Evolutionary conservation across 2,329 filamentous ascomycete genomes (phyloP).

Genomic region (Paradendryphiella salina): DNA sequence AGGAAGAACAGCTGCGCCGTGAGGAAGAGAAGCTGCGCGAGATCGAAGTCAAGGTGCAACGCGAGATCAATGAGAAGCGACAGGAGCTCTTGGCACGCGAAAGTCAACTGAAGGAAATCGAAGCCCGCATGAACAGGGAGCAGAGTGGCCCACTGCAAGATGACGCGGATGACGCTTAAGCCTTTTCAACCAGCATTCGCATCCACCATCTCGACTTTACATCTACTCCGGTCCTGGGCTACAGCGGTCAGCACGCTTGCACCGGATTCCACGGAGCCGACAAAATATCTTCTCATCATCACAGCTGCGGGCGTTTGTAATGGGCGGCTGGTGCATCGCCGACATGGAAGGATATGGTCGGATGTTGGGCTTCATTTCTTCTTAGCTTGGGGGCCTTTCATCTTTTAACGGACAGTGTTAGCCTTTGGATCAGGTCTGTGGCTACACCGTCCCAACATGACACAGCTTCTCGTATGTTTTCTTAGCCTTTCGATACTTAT

Average conservation of each 20-base stretch:
- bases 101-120: slow-evolving; percentile 97
- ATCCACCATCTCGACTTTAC: slow-evolving; percentile 6
- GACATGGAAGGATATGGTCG: slow-evolving; percentile 27
- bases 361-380: slow-evolving; percentile 36
- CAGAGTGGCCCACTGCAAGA: slow-evolving; percentile 55
- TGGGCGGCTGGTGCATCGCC: slow-evolving; percentile 36
- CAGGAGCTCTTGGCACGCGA: slow-evolving; percentile 97
- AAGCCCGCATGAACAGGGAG: slow-evolving; percentile 94
- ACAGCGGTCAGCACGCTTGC: slow-evolving; percentile 36
- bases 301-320: slow-evolving; percentile 42
- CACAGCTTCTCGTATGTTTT: slow-evolving; percentile 47
- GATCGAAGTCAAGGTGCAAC: slow-evolving; percentile 99
- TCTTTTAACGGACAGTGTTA: slow-evolving; percentile 34
- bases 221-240: slow-evolving; percentile 17
- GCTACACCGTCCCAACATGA: slow-evolving; percentile 39
- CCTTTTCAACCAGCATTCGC: slow-evolving; percentile 7
- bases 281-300: slow-evolving; percentile 24
- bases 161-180: slow-evolving; percentile 40
- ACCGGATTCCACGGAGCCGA: slow-evolving; percentile 24
- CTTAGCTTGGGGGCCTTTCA: slow-evolving; percentile 33
- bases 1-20: slow-evolving; percentile 98
- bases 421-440: slow-evolving; percentile 26
- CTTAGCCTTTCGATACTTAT: slow-evolving; percentile 48
- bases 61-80: slow-evolving; percentile 99
- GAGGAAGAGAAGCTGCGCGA: slow-evolving; percentile 99